Evolutionary conservation across 306 rosid species (phyloP), one percentile per base, ranked within the genome.

Genomic region (Dalbergia cultrata): DNA sequence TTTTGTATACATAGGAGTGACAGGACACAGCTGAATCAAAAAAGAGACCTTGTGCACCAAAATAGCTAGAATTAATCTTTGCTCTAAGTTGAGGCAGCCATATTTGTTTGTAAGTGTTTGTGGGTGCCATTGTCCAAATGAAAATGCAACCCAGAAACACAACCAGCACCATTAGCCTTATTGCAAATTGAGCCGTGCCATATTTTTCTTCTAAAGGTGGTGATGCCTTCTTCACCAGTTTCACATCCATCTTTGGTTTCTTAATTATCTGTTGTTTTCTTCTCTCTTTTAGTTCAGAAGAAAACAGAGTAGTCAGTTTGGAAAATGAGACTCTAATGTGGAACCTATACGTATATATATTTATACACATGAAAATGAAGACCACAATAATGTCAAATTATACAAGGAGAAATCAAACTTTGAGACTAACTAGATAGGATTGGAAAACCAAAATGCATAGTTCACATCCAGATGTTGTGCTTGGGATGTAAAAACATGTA

Each of bases 121-220:
- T 92, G 49, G 97, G 94, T 60, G 75, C 66, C 85, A 92, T 69
- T 19, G 89, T 72, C 97, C 97, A 90, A 22, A 89, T 31, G 44
- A 89, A 7, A 72, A 86, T 12, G 74, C 68, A 71, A 26, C 90
- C 94, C 86, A 86, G 18, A 65, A 89, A 82, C 79, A 89, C 71
- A 18, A 76, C 39, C 58, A 85, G 43, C 76, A 81, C 37, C 33
- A 87, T 13, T 33, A 87, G 54, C 90, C 84, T 84, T 57, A 90
- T 59, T 14, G 76, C 81, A 17, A 59, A 68, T 58, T 85, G 70
- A 63, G 70, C 43, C 56, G 21, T 63, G 3, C 82, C 34, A 67
- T 71, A 62, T 21, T 44, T 78, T 70, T 65, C 84, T 69, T 73
- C 41, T 19, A 77, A 16, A 53, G 73, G 73, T 59, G 54, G 50